Evolutionary conservation across 225 moss, liverwort and hornwort genomes (phyloP).

Genomic region (Physcomitrellopsis africana): DNA sequence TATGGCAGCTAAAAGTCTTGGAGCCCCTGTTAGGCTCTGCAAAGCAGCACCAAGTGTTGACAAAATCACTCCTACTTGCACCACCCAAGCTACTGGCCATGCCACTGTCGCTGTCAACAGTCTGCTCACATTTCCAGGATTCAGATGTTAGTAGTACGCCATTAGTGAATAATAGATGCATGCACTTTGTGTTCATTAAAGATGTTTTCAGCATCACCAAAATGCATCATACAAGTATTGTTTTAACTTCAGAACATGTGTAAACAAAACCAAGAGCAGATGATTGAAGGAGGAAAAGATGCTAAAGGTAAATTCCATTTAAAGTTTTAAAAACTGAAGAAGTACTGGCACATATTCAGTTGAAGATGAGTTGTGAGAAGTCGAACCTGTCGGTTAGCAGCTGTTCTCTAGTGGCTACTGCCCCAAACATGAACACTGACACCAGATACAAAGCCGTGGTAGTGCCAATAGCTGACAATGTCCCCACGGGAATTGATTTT

Average conservation of each 20-base stretch:
- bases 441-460: slow-evolving; percentile 89
- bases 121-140: slow-evolving; percentile 56
- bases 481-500: slow-evolving; percentile 93
- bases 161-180: slow-evolving; percentile 9
- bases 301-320: background rate
- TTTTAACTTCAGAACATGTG: slow-evolving; percentile 8
- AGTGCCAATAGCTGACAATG: slow-evolving; percentile 89
- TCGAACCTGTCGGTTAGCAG: slow-evolving; percentile 85
- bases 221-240: background rate
- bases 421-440: slow-evolving; percentile 92
- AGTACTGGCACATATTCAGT: background rate
- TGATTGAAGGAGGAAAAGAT: background rate
- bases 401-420: slow-evolving; percentile 91
- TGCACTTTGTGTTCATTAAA: background rate
- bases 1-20: slow-evolving; percentile 92
- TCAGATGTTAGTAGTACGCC: slow-evolving; percentile 14
- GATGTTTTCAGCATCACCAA: background rate
- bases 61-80: slow-evolving; percentile 97
- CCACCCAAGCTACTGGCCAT: slow-evolving; percentile 94
- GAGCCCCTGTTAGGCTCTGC: slow-evolving; percentile 98
- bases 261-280: background rate
- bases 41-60: slow-evolving; percentile 98
- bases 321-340: slow-evolving; percentile 22
- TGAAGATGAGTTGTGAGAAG: slow-evolving; percentile 9
- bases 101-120: slow-evolving; percentile 96